Base-by-base conservation (phyloP, 1,284 basidiomycete genomes). In the Malassezia nana region DNA sequence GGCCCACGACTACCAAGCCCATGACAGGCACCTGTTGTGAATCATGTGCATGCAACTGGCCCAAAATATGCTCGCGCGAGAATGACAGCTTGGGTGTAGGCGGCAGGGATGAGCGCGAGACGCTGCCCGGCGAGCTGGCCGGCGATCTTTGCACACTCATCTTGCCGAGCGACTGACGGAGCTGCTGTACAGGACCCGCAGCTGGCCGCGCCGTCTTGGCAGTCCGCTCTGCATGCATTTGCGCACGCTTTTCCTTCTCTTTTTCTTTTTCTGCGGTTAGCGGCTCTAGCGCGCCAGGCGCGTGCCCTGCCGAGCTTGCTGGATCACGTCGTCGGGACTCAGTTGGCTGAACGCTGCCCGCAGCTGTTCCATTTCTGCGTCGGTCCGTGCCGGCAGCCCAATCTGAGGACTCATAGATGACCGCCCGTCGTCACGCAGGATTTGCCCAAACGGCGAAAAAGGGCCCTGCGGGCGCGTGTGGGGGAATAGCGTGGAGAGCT, bases 1-100 rank as follows among this genome's bases (percentile, higher is more conserved):
- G 92, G 22, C 92, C 91, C 47, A 98, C 85, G 33, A 98, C 89
- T 16, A 98, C 86, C 60, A 98, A 77, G 70, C 85, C 92, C 42
- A 96, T 77, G 30, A 79, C 81, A 65, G 82, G 84, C 75, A 84
- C 88, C 22, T 78, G 79, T 26, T 79, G 79, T 58, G 81, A 77
- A 16, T 78, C 78, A 44, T 82, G 80, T 59, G 78, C 78, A 56
- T 76, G 81, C 2, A 84, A 87, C 76, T 94, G 87, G 59, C 87
- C 86, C 13, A 96, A 74, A 46, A 96, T 76, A 72, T 86, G 90
- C 72, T 89, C 89, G 61, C 82, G 80, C 12, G 87, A 84, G 65
- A 89, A 80, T 22, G 78, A 80, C 59, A 86, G 77, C 65, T 82
- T 86, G 5, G 85, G 80, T 25, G 65, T 42, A 74, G 79, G 22